Base-by-base conservation (phyloP, 2,329 filamentous ascomycete genomes). In the Apiospora sp. region DNA sequence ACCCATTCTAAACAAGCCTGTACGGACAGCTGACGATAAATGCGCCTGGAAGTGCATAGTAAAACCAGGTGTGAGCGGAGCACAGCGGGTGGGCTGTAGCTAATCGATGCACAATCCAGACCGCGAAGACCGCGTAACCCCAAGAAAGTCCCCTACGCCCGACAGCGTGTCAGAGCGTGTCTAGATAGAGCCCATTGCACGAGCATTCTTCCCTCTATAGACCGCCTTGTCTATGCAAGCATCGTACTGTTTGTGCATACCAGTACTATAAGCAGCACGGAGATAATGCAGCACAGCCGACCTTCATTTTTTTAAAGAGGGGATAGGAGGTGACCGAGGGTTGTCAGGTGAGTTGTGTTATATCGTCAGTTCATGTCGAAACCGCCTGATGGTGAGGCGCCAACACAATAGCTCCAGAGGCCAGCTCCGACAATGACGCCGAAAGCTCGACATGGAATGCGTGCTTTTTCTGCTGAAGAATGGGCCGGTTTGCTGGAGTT, bases 361-460 rank as follows among this genome's bases (percentile, higher is more conserved):
- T 22, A 61, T 61, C 30, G 30, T 64, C 58, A 64, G 30, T 41
- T 22, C 58, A 64, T 41, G 34, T 64, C 58, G 30, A 41, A 64
- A 64, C 16, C 30, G 54, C 54, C 19, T 61, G 54, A 61, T 61
- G 54, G 7, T 37, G 27, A 61, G 30, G 30, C 54, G 54, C 54
- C 54, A 61, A 34, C 16, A 37, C 30, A 37, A 61, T 61, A 61
- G 58, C n/a, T 41, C 58, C 7, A 61, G 30, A 34, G 54, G 30
- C 30, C 54, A 61, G 54, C 30, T 61, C 54, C 54, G 54, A 61
- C 30, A 61, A 61, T 58, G 51, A 61, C 54, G 54, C 54, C 58
- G 58, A 64, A 64, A 24, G 34, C 41, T 64, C 19, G 58, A 64
- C 58, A 64, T 41, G 58, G 34, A 64, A 14, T 64, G 58, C 58